Base-by-base conservation (phyloP, 2,329 filamentous ascomycete species). In the Aspergillus uvarum region DNA sequence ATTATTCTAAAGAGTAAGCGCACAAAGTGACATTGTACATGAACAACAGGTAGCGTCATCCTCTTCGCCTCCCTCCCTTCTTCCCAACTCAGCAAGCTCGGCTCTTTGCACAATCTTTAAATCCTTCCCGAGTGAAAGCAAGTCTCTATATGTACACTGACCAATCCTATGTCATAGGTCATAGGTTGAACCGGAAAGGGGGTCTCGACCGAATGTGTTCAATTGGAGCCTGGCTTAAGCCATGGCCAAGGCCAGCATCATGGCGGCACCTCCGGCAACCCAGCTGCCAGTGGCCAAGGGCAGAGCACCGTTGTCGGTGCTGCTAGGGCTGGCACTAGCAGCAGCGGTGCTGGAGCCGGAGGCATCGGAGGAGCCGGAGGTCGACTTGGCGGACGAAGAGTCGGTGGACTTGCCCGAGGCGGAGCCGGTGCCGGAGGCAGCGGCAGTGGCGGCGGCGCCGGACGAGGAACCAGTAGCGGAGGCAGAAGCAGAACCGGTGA, bases 201-300 rank as follows among this genome's bases (percentile, higher is more conserved):
- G 7, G 35, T 12, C 5, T 50, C 5, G 26, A 31, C 44, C 52
- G 8, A 21, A 11, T 19, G 2, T 22, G 24, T n/a, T 2, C 3
- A 26, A 22, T 22, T 16, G 47, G 8, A 38, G 21, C 8, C 2
- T 14, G 16, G 35, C 38, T 32, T 69, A 73, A 26, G 59, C 68
- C 53, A 74, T 65, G 57, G 66, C 71, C 58, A 68, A 59, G 47
- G 63, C 65, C 44, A 74, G 29, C 11, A 65, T 68, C 63, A 70
- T 49, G 16, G 62, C 68, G 16, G 69, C 70, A 51, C 69, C 71
- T 26, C 67, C 65, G 7, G 68, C 61, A 26, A 69, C 59, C 71
- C 68, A 72, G 59, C 47, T 63, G 4, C 60, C 60, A 10, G 64
- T 65, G 31, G 67, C 54, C 49, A 66, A 59, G 19, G 62, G 60